Evolutionary conservation across 768 basidiomycete genomes (phyloP).

Genomic region (Rhodocollybia butyracea): DNA sequence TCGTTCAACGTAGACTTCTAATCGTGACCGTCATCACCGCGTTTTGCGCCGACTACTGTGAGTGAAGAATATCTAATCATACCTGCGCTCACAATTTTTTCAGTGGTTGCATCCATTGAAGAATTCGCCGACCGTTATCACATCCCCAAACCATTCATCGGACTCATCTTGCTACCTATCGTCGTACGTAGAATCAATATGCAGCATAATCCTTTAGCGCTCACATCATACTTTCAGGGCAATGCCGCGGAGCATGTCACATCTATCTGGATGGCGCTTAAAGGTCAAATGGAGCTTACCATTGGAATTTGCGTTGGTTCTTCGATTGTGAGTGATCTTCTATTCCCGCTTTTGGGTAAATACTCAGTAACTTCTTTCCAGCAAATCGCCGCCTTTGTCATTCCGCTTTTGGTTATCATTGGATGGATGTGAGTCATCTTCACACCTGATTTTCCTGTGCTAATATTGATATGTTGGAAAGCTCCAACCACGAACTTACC

Average conservation of each 20-base stretch:
- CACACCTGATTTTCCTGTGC: background rate
- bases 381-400: conserved; percentile 86
- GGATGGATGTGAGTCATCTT: conserved; percentile 71
- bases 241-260: conserved; percentile 87
- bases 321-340: conserved; percentile 58
- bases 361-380: conserved; percentile 19
- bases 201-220: background rate
- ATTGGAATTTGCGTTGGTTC: conserved; percentile 81
- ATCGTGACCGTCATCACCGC: conserved; percentile 76
- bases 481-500: conserved; percentile 67
- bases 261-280: conserved; percentile 87
- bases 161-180: conserved; percentile 82
- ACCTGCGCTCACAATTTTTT: background rate
- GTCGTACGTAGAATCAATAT: conserved; percentile 49
- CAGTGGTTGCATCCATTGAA: conserved; percentile 90
- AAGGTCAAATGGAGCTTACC: conserved; percentile 68
- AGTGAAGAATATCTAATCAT: conserved; percentile 24
- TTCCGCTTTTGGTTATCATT: conserved; percentile 84
- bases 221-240: conserved; percentile 35
- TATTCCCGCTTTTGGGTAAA: background rate
- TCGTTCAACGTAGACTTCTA: conserved; percentile 46
- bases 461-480: conserved; percentile 19
- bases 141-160: conserved; percentile 85
- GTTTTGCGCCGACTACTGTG: conserved; percentile 86
- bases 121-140: conserved; percentile 79